Percentiles rank a stretch among this genome's conserved stretches.
phyloP scores from a whole-genome alignment of 139 green algal species.

The Chlorella sp. region DNA sequence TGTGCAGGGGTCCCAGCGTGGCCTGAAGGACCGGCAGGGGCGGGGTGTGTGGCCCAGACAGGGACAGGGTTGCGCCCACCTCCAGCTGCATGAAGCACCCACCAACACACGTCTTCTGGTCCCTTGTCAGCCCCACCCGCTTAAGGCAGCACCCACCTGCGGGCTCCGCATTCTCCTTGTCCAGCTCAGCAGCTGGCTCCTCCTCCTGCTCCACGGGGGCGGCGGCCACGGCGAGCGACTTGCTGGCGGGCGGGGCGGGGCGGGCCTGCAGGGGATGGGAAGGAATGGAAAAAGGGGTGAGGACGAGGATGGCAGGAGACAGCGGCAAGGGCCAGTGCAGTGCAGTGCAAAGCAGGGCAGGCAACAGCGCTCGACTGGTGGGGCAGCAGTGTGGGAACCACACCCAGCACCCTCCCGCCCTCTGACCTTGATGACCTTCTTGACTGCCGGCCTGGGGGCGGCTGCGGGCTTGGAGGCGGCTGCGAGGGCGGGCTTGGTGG shows the following conservation, averaged over 20 bases:
- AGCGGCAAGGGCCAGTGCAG: no score
- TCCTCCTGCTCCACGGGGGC: background rate
- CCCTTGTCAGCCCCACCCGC: no score
- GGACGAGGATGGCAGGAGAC: background rate
- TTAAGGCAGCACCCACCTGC: background rate
- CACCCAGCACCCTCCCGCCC: background rate
- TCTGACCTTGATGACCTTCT: background rate
- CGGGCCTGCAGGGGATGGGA: background rate
- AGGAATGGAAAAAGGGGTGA: background rate
- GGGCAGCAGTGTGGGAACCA: no score
- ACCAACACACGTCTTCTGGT: background rate
- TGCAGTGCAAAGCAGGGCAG: no score
- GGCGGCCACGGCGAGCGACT: background rate
- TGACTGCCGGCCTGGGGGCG: background rate
- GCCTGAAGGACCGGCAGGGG: background rate
- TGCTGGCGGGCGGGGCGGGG: background rate
- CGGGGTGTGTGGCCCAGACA: background rate
- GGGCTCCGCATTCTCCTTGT: background rate
- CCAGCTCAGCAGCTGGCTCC: background rate
- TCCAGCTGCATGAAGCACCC: background rate
- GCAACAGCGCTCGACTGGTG: background rate
- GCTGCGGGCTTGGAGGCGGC: no score
- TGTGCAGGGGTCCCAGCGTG: background rate
- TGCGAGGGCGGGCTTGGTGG: no score
- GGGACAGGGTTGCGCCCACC: background rate